Conservation (phyloP, 2,329 filamentous ascomycete species). For the Claviceps sorghi region DNA sequence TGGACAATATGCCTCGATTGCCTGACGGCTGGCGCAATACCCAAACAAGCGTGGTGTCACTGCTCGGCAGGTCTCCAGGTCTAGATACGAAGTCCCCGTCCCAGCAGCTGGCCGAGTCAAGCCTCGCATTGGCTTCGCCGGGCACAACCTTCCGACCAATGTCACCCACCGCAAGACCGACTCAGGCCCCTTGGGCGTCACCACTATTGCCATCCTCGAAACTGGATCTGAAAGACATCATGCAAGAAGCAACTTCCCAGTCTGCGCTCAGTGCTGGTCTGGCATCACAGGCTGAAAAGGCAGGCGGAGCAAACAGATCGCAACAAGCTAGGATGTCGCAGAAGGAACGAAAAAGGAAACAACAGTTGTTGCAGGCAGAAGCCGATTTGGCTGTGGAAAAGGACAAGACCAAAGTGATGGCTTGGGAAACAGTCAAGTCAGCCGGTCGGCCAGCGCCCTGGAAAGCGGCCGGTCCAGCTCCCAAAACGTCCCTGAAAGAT, state of each 20-base stretch:
- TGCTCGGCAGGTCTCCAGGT: neutral
- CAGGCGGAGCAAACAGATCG: slow-evolving; percentile 21
- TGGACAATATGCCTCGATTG: slow-evolving; percentile 16
- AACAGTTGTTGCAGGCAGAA: slow-evolving; percentile 51
- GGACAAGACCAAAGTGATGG: slow-evolving; percentile 18
- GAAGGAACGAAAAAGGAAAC: slow-evolving; percentile 76
- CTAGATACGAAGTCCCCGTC: neutral
- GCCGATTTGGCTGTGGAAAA: slow-evolving; percentile 25
- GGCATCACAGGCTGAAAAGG: slow-evolving; percentile 33
- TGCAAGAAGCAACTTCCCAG: slow-evolving; percentile 42
- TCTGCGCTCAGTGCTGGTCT: slow-evolving; percentile 41
- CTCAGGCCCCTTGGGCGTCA: slow-evolving; percentile 34
- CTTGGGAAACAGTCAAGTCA: slow-evolving; percentile 29
- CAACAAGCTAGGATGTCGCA: slow-evolving; percentile 60
- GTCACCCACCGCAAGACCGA: slow-evolving; percentile 6
- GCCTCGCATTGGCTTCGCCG: neutral
- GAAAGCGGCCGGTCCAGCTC: slow-evolving; percentile 40
- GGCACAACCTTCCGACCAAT: neutral
- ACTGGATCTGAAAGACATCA: slow-evolving; percentile 62
- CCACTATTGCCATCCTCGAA: slow-evolving; percentile 43
- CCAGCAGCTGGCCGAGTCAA: neutral
- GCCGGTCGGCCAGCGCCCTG: slow-evolving; percentile 43
- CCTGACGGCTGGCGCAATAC: slow-evolving; percentile 16
- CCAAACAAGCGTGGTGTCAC: slow-evolving; percentile 2
- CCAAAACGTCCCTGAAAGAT: slow-evolving; percentile 37